Base-by-base conservation (phyloP, 768 basidiomycete species). In the Pleurotus tuoliensis region DNA sequence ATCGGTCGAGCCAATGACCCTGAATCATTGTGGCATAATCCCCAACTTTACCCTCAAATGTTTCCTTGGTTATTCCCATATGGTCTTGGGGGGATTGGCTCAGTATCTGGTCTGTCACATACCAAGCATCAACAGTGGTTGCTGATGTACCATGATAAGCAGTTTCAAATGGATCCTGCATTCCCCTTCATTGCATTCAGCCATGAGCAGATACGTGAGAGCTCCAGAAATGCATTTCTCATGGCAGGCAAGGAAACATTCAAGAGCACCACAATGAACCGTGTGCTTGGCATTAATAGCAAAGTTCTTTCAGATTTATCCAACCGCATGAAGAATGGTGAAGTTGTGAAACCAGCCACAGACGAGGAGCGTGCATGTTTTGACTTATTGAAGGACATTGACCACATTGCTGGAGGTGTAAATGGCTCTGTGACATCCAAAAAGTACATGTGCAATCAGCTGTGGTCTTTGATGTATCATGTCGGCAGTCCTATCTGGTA, bases 191-290 rank as follows among this genome's bases (percentile, higher is more conserved):
- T 27, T 27, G 27, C 27, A 7, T 27, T 27, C 27, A 27, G 27
- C 27, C 27, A 27, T 27, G 27, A 18, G 58, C 75, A n/a, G 68
- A 66, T 0, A 38, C 52, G 27, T 5, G 27, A 27, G 27, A 27
- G 27, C 27, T 27, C 27, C 27, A 27, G 27, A 27, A 27, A 27
- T 27, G 27, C 27, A 27, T 27, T 27, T 27, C 27, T 27, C 27
- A 27, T 27, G 77, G 76, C 54, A 76, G 69, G 47, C 73, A 78
- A 44, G 59, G 69, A 22, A 76, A 77, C 45, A 65, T 78, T 3
- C 70, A 68, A 46, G 57, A 61, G 67, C 4, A 59, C 65, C 0
- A 62, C 54, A 0, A 68, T 65, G 2, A 66, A 72, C 5, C 72
- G 61, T 50, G 41, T 72, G 1, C 20, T 70, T 1, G 63, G 67